Evolutionary conservation across 805 yeast species (phyloP), one percentile per base, ranked within the genome.

Genomic region (Blastobotrys mokoenaii): DNA sequence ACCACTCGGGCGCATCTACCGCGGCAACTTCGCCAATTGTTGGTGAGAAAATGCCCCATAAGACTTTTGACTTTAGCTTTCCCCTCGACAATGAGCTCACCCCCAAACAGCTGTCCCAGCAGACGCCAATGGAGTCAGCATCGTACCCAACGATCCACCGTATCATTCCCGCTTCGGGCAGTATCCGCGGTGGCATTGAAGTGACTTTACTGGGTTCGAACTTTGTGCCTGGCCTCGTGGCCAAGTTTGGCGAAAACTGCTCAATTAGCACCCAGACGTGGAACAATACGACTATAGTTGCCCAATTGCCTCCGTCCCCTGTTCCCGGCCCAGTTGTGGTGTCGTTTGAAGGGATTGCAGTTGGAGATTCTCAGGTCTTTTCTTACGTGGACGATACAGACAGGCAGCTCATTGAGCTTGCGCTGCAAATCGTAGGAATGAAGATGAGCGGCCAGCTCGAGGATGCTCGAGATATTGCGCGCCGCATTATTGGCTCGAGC

Each of bases 351-450:
- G 75, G 73, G 52, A 63, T 57, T 50, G 51, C 41, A 34, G 50
- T 34, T 37, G 62, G 53, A 16, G 61, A 58, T 47, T 58, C 57
- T 18, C 84, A 77, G 56, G 71, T 85, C 1, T 93, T 93, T 64
- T 88, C 97, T 0, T 93, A 93, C 59, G 74, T 87, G 38, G 97
- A 93, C 66, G 98, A 93, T 60, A 84, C 96, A 8, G 98, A 93
- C 64, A 76, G 93, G 53, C 96, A 90, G 64, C 73, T 93, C 60
- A 85, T 90, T 60, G 98, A 93, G 66, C 71, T 93, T 51, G 98
- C 98, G 1, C 71, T 93, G 55, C 97, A 93, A 61, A 93, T 93
- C 56, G 96, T 93, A 35, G 98, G 98, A 1, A 71, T 89, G 64
- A 90, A 90, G 66, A 88, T 90, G 96, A 89, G 87, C 59, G 98